Base-by-base conservation (phyloP, 2,329 filamentous ascomycete genomes). In the Scedosporium minutisporum region DNA sequence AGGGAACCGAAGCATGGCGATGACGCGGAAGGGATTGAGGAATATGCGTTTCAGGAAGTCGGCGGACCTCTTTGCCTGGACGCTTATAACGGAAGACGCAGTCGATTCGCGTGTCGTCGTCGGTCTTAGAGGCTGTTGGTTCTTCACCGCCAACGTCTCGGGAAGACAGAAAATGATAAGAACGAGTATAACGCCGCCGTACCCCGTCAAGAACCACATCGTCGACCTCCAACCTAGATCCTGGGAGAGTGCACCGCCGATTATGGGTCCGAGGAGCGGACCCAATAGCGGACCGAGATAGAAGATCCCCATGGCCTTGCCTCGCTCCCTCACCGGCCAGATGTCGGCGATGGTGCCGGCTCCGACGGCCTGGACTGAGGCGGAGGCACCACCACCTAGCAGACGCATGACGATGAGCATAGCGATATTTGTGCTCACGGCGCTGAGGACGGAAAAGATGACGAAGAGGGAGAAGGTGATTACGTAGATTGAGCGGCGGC, bases 311-410 rank as follows among this genome's bases (percentile, higher is more conserved):
- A 95, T 95, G n/a, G 90, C 90, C 16, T 77, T 78, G 2, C 91
- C 91, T 59, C 91, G 79, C 71, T 93, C 87, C 58, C 77, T 80
- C 0, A 85, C 74, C 66, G 91, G 87, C 87, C 90, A 96, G 12
- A 93, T 80, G 70, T 95, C 90, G 55, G 90, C 87, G 63, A 95
- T 90, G 2, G 90, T 93, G 5, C 91, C 91, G 1, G 90, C 90
- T 4, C 91, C 90, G 6, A 95, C 90, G 6, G 90, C 88, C 71
- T 93, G 90, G 0, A 93, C 90, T 1, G 87, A 90, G 1, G 90
- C 90, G 0, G 90, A 86, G 3, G 90, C 89, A 21, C 90, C 91
- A 46, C 91, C 91, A 53, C 83, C 82, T 5, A 92, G 77, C 66
- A 92, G 76, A 14, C 91, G 84, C 80, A 93, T 89, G 46, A 89